phyloP scores from a whole-genome alignment of 139 green algal genomes.

The Closterium sp. region DNA sequence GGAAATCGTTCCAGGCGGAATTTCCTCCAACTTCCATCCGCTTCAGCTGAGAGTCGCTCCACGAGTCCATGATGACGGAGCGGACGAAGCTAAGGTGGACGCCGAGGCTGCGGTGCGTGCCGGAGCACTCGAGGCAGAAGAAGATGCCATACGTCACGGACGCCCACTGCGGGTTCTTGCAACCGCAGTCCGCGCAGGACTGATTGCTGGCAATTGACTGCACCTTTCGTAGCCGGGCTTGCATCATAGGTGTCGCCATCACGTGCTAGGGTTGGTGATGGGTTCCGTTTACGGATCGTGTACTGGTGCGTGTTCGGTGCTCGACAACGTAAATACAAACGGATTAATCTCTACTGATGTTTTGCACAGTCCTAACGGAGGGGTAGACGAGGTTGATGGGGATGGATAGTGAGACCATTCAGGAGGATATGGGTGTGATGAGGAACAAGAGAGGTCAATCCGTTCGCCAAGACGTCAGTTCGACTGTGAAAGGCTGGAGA shows the following conservation, averaged over 20 bases:
- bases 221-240: slow-evolving; percentile 68
- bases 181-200: slow-evolving; percentile 89
- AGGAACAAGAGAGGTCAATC: no score
- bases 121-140: slow-evolving; percentile 97
- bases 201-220: slow-evolving; percentile 81
- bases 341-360: no score
- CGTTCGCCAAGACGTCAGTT: no score
- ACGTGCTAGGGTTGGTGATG: no score
- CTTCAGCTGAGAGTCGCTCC: slow-evolving; percentile 84
- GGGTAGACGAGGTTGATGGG: no score
- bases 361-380: no score
- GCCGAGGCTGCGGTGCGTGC: slow-evolving; percentile 87
- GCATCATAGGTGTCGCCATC: background rate
- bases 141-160: slow-evolving; percentile 93
- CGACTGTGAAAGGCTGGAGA: no score
- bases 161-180: slow-evolving; percentile 91
- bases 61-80: slow-evolving; percentile 95
- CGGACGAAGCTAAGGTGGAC: slow-evolving; percentile 97
- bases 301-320: background rate
- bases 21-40: slow-evolving; percentile 94
- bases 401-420: no score
- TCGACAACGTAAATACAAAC: no score
- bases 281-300: no score
- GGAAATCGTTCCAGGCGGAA: slow-evolving; percentile 76
- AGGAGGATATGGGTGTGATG: no score